These are phyloP conservation scores for Pouteria glomerata DNA, from an alignment of 148 eudicot genomes.

Conservation along the genomic window DNA sequence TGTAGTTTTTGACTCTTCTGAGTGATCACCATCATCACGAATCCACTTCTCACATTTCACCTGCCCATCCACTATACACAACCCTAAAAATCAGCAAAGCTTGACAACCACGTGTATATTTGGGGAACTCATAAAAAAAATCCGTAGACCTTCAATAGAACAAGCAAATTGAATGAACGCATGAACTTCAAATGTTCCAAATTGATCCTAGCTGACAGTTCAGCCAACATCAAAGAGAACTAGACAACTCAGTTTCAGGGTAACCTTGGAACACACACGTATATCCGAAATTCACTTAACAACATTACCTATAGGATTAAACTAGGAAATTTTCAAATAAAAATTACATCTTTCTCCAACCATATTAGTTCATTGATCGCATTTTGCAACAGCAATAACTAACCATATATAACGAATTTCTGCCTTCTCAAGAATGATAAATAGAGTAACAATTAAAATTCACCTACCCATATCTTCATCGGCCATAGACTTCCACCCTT, in stretches of 20 bases:
- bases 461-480: constrained; percentile 62
- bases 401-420: not conserved
- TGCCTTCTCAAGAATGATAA: not conserved
- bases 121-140: not conserved
- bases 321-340: not conserved
- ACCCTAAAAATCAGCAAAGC: not conserved
- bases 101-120: not conserved
- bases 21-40: constrained; percentile 37
- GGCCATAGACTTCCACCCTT: constrained; percentile 54
- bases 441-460: not conserved
- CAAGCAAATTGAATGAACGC: no score
- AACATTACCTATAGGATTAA: not conserved
- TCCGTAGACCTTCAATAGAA: no score
- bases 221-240: not conserved
- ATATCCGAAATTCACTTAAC: not conserved
- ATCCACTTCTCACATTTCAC: constrained; percentile 81
- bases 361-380: not conserved
- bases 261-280: not conserved
- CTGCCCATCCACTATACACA: constrained; percentile 65
- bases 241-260: not conserved
- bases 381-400: not conserved
- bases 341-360: no score
- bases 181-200: not conserved
- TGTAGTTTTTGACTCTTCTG: constrained; percentile 46
- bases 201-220: no score